phyloP scores from a whole-genome alignment of 1,139 yeast species.

The Geotrichum fermentans region DNA sequence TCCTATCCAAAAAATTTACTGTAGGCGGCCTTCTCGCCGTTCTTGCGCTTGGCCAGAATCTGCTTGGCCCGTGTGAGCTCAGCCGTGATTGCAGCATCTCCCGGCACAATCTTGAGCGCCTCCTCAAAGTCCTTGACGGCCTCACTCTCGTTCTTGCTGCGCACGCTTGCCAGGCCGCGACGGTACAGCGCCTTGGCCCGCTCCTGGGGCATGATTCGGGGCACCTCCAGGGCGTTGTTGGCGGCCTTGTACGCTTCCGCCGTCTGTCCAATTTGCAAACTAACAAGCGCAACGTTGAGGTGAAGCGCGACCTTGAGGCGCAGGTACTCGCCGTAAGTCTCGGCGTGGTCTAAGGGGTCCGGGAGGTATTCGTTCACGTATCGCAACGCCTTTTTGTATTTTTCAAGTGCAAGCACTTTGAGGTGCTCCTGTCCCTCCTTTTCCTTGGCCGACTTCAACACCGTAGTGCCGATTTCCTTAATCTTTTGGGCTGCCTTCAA shows the following conservation, averaged over 20 bases:
- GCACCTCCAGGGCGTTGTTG: constrained; percentile 58
- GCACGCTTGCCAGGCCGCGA: constrained; percentile 69
- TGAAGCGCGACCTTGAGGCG: constrained; percentile 55
- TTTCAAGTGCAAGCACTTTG: constrained; percentile 51
- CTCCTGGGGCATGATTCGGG: constrained; percentile 55
- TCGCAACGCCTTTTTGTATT: constrained; percentile 65
- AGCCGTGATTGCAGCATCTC: constrained; percentile 66
- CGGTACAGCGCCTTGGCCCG: constrained; percentile 81
- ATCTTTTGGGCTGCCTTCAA: constrained; percentile 58
- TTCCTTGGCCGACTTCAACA: constrained; percentile 46
- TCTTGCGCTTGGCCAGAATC: constrained; percentile 50
- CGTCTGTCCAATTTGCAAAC: constrained; percentile 57
- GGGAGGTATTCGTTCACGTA: constrained; percentile 73
- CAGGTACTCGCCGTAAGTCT: constrained; percentile 27
- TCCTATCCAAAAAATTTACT: constrained; percentile 59
- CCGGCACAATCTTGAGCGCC: constrained; percentile 64
- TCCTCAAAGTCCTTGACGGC: constrained; percentile 63
- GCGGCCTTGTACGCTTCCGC: constrained; percentile 56
- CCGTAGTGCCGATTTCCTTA: constrained; percentile 73
- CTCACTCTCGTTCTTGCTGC: constrained; percentile 62
- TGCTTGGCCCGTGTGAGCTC: constrained; percentile 62
- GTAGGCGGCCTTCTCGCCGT: constrained; percentile 78
- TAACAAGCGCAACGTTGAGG: constrained; percentile 69
- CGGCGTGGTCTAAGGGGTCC: constrained; percentile 27
- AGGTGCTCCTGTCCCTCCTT: constrained; percentile 44